A percentile compares a stretch with the other conserved stretches of the same genome.
Evolutionary conservation across 2,329 filamentous ascomycete genomes (phyloP).

Genomic region (Alternaria infectoria): DNA sequence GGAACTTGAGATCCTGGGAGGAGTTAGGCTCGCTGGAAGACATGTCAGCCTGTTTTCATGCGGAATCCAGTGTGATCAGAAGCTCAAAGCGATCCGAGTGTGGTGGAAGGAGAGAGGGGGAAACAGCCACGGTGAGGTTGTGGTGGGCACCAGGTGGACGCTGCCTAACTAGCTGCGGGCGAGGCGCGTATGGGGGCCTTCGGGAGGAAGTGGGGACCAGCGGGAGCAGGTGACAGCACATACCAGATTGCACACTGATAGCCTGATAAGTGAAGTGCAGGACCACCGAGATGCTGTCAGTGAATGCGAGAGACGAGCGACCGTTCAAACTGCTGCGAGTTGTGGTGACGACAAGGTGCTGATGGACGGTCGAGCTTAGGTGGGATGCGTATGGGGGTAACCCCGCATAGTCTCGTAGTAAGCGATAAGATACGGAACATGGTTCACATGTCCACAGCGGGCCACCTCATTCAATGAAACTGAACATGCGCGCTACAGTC

Average conservation of each 20-base stretch:
- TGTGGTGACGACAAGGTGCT: conserved; percentile 6
- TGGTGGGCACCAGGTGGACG: conserved; percentile 21
- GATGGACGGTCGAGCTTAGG: conserved; percentile 5
- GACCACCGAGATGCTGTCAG: neutral
- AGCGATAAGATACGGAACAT: conserved; percentile 14
- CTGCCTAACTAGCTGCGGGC: conserved; percentile 33
- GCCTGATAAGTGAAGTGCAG: neutral
- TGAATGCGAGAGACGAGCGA: neutral
- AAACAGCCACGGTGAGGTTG: conserved; percentile 16
- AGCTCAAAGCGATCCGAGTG: conserved; percentile 1
- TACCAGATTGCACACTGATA: conserved; percentile 1
- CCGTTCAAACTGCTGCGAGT: neutral
- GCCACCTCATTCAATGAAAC: neutral
- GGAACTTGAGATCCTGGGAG: conserved; percentile 40
- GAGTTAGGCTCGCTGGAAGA: conserved; percentile 30
- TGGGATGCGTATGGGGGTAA: conserved; percentile 9
- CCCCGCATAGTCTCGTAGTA: conserved; percentile 10
- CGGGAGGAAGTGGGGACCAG: conserved; percentile 3
- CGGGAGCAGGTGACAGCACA: conserved; percentile 8
- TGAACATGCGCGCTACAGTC: neutral
- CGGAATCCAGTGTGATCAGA: conserved; percentile 5
- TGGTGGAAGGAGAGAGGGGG: conserved; percentile 13
- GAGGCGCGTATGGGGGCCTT: conserved; percentile 21
- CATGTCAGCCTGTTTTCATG: conserved; percentile 39
- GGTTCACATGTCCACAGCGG: conserved; percentile 4